Base-by-base conservation (phyloP, 371 early-diverging fungal genomes). In the Apophysomyces elegans region DNA sequence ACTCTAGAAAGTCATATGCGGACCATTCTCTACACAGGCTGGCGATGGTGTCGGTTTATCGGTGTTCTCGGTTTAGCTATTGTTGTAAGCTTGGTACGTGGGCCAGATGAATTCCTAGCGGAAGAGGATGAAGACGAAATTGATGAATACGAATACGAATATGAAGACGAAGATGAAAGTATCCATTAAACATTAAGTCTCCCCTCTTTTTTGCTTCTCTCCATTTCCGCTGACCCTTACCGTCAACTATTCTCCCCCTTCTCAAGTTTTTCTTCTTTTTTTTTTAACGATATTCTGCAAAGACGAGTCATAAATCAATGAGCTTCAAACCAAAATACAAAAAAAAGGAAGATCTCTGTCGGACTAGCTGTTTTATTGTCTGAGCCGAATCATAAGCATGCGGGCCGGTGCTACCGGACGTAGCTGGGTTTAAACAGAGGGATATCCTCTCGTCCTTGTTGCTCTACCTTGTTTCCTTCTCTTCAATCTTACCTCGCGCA, bases 401-500 rank as follows among this genome's bases (percentile, higher is more conserved):
- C 41, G 41, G 41, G 41, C 41, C 41, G 41, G 41, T 11, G 41
- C 4, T 26, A 26, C 32, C 32, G 32, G 32, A 26, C 32, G 21
- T 21, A 26, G 4, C 54, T 50, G 54, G 21, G 21, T 21, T 50
- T 50, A 35, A 50, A 50, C 21, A 0, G 21, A 9, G 54, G n/a
- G 21, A 50, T 50, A 50, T 50, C 54, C 21, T 50, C 54, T 21
- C 54, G 7, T 1, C 54, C 21, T 50, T 50, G 9, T 26, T 50
- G n/a, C 9, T 9, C 21, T 5, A 7, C 4, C 4, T 50, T 50
- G 54, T 50, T 50, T 50, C 54, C 54, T 50, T 50, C 54, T 50
- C 54, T 50, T 50, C 54, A 50, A 50, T 21, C 54, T 50, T 50
- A 50, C 54, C 54, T 50, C 54, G 54, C n/a, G 54, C 54, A 50